Percentiles rank a stretch among this genome's conserved stretches.
Evolutionary conservation across 1,139 yeast genomes (phyloP).

Genomic region (Candida smagusa): DNA sequence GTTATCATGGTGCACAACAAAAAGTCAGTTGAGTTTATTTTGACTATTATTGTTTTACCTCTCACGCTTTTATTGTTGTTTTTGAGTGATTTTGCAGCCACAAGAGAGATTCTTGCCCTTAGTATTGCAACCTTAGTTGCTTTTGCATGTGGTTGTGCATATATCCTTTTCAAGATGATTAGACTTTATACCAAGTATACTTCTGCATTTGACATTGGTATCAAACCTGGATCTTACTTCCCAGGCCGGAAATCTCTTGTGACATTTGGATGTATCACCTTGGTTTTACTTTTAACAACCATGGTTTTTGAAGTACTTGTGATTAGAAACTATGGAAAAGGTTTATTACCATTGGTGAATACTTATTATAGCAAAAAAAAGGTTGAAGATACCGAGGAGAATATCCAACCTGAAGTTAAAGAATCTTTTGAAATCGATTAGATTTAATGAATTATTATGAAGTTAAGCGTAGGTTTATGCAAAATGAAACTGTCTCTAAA

Average conservation of each 20-base stretch:
- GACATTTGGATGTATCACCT: constrained; percentile 46
- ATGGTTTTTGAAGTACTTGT: constrained; percentile 35
- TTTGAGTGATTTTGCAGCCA: constrained; percentile 36
- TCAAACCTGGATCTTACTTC: constrained; percentile 34
- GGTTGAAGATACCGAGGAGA: no score
- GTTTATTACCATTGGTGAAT: constrained; percentile 32
- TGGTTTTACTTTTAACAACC: constrained; percentile 37
- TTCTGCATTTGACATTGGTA: constrained; percentile 17
- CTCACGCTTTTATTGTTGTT: constrained; percentile 39
- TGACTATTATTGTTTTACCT: constrained; percentile 50
- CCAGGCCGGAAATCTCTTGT: constrained; percentile 49
- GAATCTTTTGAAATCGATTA: no score
- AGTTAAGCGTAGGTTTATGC: no score
- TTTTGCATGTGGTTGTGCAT: constrained; percentile 45
- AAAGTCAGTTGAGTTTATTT: constrained; percentile 44
- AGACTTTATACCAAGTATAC: constrained; percentile 46
- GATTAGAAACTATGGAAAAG: constrained; percentile 37
- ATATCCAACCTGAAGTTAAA: no score
- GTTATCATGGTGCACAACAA: constrained; percentile 44
- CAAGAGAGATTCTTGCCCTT: constrained; percentile 33
- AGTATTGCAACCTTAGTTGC: constrained; percentile 28
- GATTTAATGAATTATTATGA: no score
- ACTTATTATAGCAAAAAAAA: constrained; percentile 17
- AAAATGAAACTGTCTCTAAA: no score
- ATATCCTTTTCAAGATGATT: constrained; percentile 49